These are phyloP conservation scores for Podospora australis DNA, from an alignment of 495 filamentous ascomycete species.

Conservation along the genomic window DNA sequence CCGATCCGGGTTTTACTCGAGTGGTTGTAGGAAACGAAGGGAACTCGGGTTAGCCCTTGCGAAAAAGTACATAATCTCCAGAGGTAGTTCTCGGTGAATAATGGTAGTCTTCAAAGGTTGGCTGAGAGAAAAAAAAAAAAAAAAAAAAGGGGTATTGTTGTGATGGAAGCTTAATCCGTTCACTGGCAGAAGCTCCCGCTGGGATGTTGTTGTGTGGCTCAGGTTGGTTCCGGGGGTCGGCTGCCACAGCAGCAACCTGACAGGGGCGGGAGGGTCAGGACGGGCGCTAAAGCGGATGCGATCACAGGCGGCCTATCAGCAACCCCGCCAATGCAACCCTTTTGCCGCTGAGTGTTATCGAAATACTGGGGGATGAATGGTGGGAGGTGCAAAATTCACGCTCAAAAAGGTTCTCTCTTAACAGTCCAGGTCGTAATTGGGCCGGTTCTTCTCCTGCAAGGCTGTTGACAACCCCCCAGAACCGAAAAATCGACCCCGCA, in stretches of 20 bases:
- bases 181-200: not conserved
- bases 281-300: constrained; percentile 12
- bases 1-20: no score
- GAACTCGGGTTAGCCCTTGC: no score
- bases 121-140: no score
- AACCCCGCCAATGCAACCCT: not conserved
- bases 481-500: not conserved
- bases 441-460: not conserved
- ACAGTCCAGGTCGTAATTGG: constrained; percentile 1
- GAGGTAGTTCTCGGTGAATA: no score
- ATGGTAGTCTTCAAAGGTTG: no score
- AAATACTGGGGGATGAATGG: not conserved
- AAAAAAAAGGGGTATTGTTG: constrained; percentile 2
- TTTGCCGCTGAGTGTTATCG: not conserved
- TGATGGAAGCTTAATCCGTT: constrained; percentile 11
- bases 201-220: constrained; percentile 9
- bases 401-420: not conserved
- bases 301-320: not conserved
- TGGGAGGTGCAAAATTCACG: not conserved
- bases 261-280: constrained; percentile 11
- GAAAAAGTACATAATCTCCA: no score
- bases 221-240: constrained; percentile 2
- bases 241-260: constrained; percentile 14
- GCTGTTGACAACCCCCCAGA: not conserved
- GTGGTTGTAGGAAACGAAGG: no score